Evolutionary conservation across 176 grass and related monocot species (phyloP), one percentile per base, ranked within the genome.

Genomic region (Tuctoria greenei): DNA sequence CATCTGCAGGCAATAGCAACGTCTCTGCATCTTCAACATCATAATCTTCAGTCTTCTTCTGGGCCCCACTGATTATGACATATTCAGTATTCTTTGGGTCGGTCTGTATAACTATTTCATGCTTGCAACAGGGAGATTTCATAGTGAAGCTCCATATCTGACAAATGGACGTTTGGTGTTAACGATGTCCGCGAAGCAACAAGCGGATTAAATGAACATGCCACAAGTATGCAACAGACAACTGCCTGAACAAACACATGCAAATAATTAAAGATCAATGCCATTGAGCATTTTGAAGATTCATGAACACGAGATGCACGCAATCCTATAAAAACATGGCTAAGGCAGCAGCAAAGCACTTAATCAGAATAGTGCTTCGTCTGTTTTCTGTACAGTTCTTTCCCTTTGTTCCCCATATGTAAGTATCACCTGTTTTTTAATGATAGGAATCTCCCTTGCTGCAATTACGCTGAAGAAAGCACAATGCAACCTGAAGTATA

Each of bases 141-240:
- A 99, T 99, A 18, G 89, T 99, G 81, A 95, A 99, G 77, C 87
- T 95, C 95, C 91, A 99, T 99, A 99, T 95, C 95, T 98, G 49
- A 46, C 4, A 78, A 79, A 61, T 24, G 79, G 59, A n/a, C n/a
- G 71, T 42, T 79, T 31, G 21, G 61, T 9, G 0, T 60, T 60
- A 60, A 61, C 8, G 28, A 59, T 73, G 41, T 87, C 34, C 73
- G 61, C 10, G 61, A 20, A 73, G 36, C 6, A 82, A 52, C 46
- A 39, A 57, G 24, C 20, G 8, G 45, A 66, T 27, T 26, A 65
- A 21, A 24, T 36, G 4, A 79, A 73, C 7, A 2, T 73, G 38
- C 38, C 3, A 64, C 20, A 80, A 51, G 10, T 61, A 20, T 60
- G 40, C 17, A 66, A 49, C 16, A 42, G 36, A 69, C 51, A 15